Evolutionary conservation across 2,329 filamentous ascomycete species (phyloP), one percentile per base, ranked within the genome.

Genomic region (Cladosporium velox): DNA sequence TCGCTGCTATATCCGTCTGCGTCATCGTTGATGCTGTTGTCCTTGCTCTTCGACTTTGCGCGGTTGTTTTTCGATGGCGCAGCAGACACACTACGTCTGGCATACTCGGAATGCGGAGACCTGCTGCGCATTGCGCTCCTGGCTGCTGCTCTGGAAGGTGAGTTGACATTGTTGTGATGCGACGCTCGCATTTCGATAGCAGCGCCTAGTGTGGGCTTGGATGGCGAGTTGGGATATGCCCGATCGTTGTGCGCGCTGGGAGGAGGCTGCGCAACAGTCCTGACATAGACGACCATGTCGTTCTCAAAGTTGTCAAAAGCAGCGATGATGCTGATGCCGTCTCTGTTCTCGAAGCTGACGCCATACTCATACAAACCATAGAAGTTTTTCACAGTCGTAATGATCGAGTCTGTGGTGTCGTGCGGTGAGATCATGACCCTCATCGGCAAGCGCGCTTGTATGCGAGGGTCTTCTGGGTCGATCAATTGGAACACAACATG

Each of bases 381-480:
- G 82, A 98, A 98, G 83, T 97, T 98, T 86, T 97, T 98, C 76
- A 98, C 94, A 1, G 95, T 98, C 15, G 93, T 95, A 70, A 98
- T 92, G 81, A 99, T 99, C 41, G 93, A 97, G 77, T 98, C 94
- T 26, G 94, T 98, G 62, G 92, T 93, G 82, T 99, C 95, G 79
- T 98, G 93, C 57, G 92, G 92, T 75, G 90, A 97, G 72, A 99
- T 97, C 75, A 96, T 91, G 64, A 94, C 91, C 74, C 91, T 85
- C 87, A 94, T 89, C n/a, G 91, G 91, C 71, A 93, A 83, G 75
- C 91, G 89, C 80, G 90, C 90, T 72, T 77, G 75, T 60, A 76
- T 73, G 49, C 73, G 73, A 65, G 75, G 73, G 67, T 77, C 74
- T 55, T 73, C 68, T n/a, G 68, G 70, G 65, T 76, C 74, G 72